These are phyloP conservation scores for Aspergillus proliferans DNA, from an alignment of 2,329 filamentous ascomycete species.

Conservation along the genomic window DNA sequence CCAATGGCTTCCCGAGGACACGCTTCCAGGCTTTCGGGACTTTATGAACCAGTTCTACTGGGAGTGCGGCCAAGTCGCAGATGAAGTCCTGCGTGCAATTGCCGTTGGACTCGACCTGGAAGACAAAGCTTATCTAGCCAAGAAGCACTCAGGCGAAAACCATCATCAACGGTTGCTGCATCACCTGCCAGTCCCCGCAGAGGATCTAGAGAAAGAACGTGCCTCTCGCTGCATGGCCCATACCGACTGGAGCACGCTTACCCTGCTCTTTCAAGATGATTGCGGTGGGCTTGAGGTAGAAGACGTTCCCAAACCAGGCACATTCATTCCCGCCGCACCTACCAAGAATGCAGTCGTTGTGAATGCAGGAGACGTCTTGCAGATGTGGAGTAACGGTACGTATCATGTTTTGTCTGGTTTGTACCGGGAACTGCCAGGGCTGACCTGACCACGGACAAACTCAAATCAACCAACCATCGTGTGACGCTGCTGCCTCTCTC, in stretches of 20 bases:
- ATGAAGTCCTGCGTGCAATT: slow-evolving; percentile 43
- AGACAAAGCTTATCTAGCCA: slow-evolving; percentile 40
- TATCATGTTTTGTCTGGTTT: slow-evolving; percentile 1
- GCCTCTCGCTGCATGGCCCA: slow-evolving; percentile 48
- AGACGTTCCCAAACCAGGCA: slow-evolving; percentile 32
- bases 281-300: slow-evolving; percentile 48
- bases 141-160: slow-evolving; percentile 50
- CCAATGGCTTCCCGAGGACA: slow-evolving; percentile 43
- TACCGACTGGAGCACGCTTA: slow-evolving; percentile 50
- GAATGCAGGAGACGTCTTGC: slow-evolving; percentile 47
- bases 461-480: slow-evolving; percentile 51
- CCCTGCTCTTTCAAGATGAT: slow-evolving; percentile 50
- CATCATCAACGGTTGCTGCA: slow-evolving; percentile 58
- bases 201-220: slow-evolving; percentile 37
- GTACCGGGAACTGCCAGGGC: neutral
- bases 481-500: slow-evolving; percentile 42
- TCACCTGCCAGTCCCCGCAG: slow-evolving; percentile 47
- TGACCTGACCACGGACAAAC: slow-evolving; percentile 31
- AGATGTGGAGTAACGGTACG: slow-evolving; percentile 47
- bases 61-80: slow-evolving; percentile 39
- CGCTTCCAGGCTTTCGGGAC: slow-evolving; percentile 42
- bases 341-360: slow-evolving; percentile 38
- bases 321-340: slow-evolving; percentile 37
- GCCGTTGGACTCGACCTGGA: slow-evolving; percentile 45
- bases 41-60: slow-evolving; percentile 48